Evolutionary conservation across 2,329 filamentous ascomycete genomes (phyloP).

Genomic region (Botryotinia convoluta): DNA sequence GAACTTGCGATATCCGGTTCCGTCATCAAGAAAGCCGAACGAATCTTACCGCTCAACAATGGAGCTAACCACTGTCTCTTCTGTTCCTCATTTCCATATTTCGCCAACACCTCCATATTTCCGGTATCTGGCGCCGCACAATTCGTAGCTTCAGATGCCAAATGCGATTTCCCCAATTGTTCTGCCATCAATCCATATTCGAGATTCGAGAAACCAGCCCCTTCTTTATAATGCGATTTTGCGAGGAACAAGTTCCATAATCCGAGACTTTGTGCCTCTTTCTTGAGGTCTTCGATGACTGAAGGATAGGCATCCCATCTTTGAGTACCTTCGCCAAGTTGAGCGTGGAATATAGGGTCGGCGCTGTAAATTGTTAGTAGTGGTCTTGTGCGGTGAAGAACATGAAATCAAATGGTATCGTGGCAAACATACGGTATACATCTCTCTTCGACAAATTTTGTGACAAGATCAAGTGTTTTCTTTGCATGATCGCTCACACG

Average conservation of each 20-base stretch:
- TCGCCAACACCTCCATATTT: constrained; percentile 93
- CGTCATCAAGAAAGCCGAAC: constrained; percentile 91
- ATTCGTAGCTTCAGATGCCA: constrained; percentile 84
- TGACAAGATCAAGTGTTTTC: constrained; percentile 81
- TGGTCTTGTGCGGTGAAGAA: constrained; percentile 15
- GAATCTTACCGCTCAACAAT: constrained; percentile 78
- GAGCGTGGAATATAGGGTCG: constrained; percentile 76
- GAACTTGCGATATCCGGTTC: constrained; percentile 85
- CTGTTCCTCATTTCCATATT: constrained; percentile 83
- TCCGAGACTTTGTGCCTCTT: constrained; percentile 75
- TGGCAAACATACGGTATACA: constrained; percentile 67
- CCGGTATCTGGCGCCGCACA: constrained; percentile 89
- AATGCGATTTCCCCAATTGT: constrained; percentile 80
- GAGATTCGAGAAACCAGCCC: constrained; percentile 88
- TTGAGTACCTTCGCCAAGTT: constrained; percentile 69
- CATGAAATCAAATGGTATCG: neutral
- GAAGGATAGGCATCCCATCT: constrained; percentile 79
- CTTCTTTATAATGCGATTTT: constrained; percentile 92
- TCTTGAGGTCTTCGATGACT: constrained; percentile 87
- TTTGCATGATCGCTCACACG: constrained; percentile 80
- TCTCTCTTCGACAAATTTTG: constrained; percentile 96
- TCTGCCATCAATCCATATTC: constrained; percentile 99
- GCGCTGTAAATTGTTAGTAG: constrained; percentile 49
- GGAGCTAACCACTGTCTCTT: constrained; percentile 82
- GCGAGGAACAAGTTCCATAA: constrained; percentile 99